Conservation (phyloP, 2,329 filamentous ascomycete species). For the Aspergillus caelatus region DNA sequence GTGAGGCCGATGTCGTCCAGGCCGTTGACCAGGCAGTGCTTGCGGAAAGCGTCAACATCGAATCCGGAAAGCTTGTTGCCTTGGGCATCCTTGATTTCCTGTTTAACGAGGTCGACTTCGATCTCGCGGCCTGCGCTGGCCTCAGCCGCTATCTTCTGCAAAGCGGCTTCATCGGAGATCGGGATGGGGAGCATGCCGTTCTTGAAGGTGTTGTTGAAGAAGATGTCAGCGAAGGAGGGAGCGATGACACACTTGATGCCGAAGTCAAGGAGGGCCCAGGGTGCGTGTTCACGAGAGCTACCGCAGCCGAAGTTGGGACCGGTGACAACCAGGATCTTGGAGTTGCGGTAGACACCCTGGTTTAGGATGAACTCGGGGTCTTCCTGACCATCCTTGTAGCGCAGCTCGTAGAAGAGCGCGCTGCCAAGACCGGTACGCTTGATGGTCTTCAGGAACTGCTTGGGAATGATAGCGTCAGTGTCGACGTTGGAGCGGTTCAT, state of each 20-base stretch:
- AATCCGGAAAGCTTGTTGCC: conserved; percentile 78
- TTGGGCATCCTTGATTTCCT: conserved; percentile 74
- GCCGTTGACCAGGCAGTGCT: conserved; percentile 90
- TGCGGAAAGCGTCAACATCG: conserved; percentile 89
- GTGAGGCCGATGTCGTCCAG: conserved; percentile 95
- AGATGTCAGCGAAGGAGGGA: conserved; percentile 86
- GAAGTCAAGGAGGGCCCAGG: conserved; percentile 95
- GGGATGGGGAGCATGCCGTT: conserved; percentile 95
- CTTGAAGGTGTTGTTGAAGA: conserved; percentile 99
- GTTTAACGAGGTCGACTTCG: conserved; percentile 85
- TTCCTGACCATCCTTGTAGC: conserved; percentile 75
- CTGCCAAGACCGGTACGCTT: conserved; percentile 91
- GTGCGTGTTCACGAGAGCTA: conserved; percentile 89
- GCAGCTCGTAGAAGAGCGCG: conserved; percentile 83
- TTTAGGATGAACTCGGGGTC: conserved; percentile 87
- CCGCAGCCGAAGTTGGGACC: conserved; percentile 96
- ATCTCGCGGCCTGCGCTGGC: conserved; percentile 79
- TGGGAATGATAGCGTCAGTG: conserved; percentile 99
- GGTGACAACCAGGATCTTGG: conserved; percentile 90
- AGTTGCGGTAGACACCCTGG: conserved; percentile 76
- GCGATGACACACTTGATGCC: conserved; percentile 94
- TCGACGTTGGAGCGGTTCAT: conserved; percentile 90
- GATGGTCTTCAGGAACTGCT: conserved; percentile 99
- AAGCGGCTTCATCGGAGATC: conserved; percentile 67
- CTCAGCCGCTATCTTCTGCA: conserved; percentile 74